Percentiles rank a stretch among this genome's conserved stretches.
Conservation (phyloP, 1,284 basidiomycete genomes). For the Peniophora sp. region DNA sequence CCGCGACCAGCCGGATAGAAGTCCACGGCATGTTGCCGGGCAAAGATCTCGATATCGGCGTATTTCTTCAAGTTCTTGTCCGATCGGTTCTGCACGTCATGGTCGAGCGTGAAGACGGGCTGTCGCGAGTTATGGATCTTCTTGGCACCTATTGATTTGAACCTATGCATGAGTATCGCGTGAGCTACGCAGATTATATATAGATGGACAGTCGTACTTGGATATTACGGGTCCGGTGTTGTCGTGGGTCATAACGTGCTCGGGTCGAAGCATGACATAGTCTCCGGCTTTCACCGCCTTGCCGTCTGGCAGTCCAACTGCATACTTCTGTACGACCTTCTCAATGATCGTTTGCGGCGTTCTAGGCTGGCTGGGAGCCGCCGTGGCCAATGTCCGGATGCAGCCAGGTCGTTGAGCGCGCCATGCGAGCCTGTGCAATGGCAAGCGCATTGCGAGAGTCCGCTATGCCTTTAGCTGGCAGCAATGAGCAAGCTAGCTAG, state of each 20-base stretch:
- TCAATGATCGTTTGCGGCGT: constrained; percentile 90
- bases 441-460: neutral
- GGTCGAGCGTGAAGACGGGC: constrained; percentile 94
- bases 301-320: constrained; percentile 75
- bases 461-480: too few relatives aligned
- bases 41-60: constrained; percentile 87
- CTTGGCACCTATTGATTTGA: constrained; percentile 91
- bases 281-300: constrained; percentile 88
- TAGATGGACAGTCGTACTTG: constrained; percentile 51
- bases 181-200: neutral
- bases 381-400: constrained; percentile 15
- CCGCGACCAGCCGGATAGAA: constrained; percentile 97
- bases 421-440: neutral
- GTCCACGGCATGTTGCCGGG: constrained; percentile 80
- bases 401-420: neutral
- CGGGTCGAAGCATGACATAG: constrained; percentile 98
- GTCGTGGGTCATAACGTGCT: constrained; percentile 97
- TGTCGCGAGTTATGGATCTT: constrained; percentile 79
- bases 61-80: constrained; percentile 95
- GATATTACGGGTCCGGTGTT: constrained; percentile 98
- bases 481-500: too few relatives aligned
- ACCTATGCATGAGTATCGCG: constrained; percentile 41
- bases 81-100: constrained; percentile 97
- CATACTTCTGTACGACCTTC: constrained; percentile 97
- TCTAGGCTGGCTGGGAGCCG: constrained; percentile 19